These are phyloP conservation scores for Globisporangium nagaii DNA, from an alignment of 352 stramenopile species.

Conservation along the genomic window DNA sequence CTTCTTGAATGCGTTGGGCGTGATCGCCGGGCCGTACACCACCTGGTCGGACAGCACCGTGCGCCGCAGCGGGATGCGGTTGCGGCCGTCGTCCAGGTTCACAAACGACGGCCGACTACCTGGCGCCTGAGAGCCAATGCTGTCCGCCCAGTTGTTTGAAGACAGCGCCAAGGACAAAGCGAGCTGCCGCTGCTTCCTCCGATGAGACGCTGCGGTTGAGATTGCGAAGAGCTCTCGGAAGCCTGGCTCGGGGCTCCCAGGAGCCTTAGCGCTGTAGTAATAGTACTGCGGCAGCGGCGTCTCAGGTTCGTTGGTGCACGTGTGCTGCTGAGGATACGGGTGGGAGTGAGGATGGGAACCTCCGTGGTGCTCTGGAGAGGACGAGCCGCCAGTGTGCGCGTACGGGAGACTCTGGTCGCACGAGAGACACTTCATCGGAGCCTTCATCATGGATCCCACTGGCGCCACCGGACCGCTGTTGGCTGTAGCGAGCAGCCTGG, in stretches of 20 bases:
- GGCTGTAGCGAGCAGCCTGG: constrained; percentile 22
- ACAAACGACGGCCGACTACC: constrained; percentile 16
- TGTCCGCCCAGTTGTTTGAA: constrained; percentile 13
- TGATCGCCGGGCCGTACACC: constrained; percentile 62
- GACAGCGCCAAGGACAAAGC: neutral
- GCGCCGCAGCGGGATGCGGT: constrained; percentile 54
- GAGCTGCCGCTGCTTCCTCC: constrained; percentile 10
- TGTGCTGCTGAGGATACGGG: constrained; percentile 5
- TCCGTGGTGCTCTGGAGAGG: constrained; percentile 5
- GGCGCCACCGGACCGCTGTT: constrained; percentile 11
- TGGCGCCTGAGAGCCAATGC: neutral
- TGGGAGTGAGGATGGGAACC: neutral
- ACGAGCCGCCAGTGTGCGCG: constrained; percentile 3
- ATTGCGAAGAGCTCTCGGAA: constrained; percentile 10
- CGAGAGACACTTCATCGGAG: constrained; percentile 49
- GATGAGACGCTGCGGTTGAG: constrained; percentile 5
- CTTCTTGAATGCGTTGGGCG: constrained; percentile 29
- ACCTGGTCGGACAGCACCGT: constrained; percentile 48
- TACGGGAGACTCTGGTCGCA: constrained; percentile 50
- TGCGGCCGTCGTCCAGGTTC: constrained; percentile 51
- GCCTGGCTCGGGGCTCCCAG: neutral
- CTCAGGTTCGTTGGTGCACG: neutral
- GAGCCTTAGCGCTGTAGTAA: neutral
- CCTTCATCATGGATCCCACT: constrained; percentile 39
- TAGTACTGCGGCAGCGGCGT: neutral